Evolutionary conservation across 2,329 filamentous ascomycete species (phyloP).

Genomic region (Thielaviopsis punctulata): DNA sequence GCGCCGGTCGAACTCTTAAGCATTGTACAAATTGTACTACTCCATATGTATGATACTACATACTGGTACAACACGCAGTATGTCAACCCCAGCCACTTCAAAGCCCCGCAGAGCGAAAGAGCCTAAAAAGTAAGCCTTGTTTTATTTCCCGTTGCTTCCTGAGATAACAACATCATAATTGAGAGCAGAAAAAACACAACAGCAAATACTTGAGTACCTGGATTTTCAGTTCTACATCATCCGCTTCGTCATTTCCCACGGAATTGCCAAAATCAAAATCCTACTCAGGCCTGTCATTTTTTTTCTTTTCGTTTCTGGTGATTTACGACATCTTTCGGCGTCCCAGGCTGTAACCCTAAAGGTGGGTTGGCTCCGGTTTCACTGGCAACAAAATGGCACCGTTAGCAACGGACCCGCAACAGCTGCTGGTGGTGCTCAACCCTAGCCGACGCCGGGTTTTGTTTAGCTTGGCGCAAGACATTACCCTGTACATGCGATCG

Average conservation of each 20-base stretch:
- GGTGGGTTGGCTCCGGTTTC: background rate
- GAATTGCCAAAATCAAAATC: background rate
- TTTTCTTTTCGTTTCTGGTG: background rate
- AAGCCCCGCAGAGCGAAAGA: background rate
- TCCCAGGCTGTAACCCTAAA: constrained; percentile 1
- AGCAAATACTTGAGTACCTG: background rate
- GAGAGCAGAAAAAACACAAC: background rate
- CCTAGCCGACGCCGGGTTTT: constrained; percentile 33
- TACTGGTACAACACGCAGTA: background rate
- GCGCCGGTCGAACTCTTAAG: too few species aligned
- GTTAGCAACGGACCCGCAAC: constrained; percentile 35
- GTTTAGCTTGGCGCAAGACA: constrained; percentile 31
- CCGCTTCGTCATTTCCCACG: background rate
- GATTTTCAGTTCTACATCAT: background rate
- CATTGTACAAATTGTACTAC: background rate
- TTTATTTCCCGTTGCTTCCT: background rate
- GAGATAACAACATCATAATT: background rate
- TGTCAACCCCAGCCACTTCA: background rate
- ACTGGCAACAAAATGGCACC: constrained; percentile 39
- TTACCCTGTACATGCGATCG: constrained; percentile 35
- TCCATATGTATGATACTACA: background rate
- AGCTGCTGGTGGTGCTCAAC: constrained; percentile 37
- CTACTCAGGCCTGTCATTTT: background rate
- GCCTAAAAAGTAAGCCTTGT: background rate
- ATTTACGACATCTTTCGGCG: background rate